These are phyloP conservation scores for Xylaria bambusicola DNA, from an alignment of 495 filamentous ascomycete genomes.

Conservation along the genomic window DNA sequence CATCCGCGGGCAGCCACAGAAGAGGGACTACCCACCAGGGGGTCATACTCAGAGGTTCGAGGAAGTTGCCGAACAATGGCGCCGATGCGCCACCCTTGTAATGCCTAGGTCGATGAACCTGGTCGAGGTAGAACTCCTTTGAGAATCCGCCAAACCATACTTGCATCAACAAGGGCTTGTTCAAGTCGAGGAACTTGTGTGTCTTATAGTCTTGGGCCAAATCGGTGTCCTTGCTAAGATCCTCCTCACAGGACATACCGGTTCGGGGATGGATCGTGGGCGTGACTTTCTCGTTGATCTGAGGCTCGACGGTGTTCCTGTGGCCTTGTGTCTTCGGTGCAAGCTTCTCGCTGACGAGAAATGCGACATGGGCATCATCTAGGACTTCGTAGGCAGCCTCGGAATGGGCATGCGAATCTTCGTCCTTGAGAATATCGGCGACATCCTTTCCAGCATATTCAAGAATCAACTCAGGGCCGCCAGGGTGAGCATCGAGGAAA, in stretches of 20 bases:
- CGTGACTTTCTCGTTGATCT: conserved; percentile 37
- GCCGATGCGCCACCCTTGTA: conserved; percentile 92
- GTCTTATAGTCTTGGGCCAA: conserved; percentile 69
- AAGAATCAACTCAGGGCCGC: conserved; percentile 83
- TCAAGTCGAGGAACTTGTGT: conserved; percentile 93
- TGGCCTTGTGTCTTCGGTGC: conserved; percentile 27
- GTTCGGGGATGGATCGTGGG: conserved; percentile 65
- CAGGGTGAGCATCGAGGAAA: conserved; percentile 87
- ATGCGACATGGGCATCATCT: conserved; percentile 75
- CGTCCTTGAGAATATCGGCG: conserved; percentile 77
- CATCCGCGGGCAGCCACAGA: conserved; percentile 81
- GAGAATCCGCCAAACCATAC: conserved; percentile 85
- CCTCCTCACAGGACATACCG: conserved; percentile 82
- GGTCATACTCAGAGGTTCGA: conserved; percentile 92
- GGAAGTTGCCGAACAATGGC: conserved; percentile 95
- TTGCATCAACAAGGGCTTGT: conserved; percentile 81
- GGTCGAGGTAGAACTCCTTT: conserved; percentile 93
- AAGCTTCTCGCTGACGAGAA: conserved; percentile 59
- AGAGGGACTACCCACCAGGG: conserved; percentile 88
- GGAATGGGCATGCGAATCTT: conserved; percentile 78
- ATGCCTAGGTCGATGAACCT: conserved; percentile 92
- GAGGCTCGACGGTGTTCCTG: conserved; percentile 22
- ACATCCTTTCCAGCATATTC: conserved; percentile 91
- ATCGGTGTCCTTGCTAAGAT: conserved; percentile 85
- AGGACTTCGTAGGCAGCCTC: conserved; percentile 94